Percentiles rank a stretch among this genome's conserved stretches.
phyloP scores from a whole-genome alignment of 1,139 yeast species.

The Nakaseomyces nivariensis region DNA sequence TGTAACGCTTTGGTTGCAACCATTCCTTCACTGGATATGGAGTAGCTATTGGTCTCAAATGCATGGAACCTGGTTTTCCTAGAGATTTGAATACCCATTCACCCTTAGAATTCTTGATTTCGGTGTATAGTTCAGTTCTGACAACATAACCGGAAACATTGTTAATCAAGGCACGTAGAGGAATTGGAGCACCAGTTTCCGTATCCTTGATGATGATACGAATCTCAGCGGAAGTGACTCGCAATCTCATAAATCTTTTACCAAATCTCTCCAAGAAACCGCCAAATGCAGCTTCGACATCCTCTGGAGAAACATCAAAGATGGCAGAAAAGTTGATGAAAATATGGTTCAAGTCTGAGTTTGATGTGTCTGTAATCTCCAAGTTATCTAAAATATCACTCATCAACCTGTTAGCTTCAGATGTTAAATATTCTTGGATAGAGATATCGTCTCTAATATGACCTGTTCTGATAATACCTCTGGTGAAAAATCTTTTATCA shows the following conservation, averaged over 20 bases:
- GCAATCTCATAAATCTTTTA: constrained; percentile 89
- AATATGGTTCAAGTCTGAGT: constrained; percentile 92
- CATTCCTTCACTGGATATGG: constrained; percentile 98
- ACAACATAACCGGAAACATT: constrained; percentile 97
- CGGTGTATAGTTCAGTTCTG: constrained; percentile 88
- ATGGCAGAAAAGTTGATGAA: constrained; percentile 94
- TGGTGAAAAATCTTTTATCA: constrained; percentile 90
- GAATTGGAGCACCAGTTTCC: constrained; percentile 78
- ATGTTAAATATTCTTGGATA: constrained; percentile 84
- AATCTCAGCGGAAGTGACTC: constrained; percentile 95
- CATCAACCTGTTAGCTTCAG: constrained; percentile 94
- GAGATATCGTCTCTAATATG: constrained; percentile 86
- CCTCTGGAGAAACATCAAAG: constrained; percentile 86
- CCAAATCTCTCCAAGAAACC: constrained; percentile 97
- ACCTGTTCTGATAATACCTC: constrained; percentile 96
- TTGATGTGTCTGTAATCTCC: constrained; percentile 88
- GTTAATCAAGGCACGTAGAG: constrained; percentile 90
- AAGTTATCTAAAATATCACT: constrained; percentile 89
- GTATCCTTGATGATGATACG: constrained; percentile 93
- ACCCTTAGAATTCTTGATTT: constrained; percentile 80
- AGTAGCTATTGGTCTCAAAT: constrained; percentile 85
- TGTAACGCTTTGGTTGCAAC: constrained; percentile 95
- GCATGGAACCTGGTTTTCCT: constrained; percentile 95
- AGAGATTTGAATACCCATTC: constrained; percentile 96
- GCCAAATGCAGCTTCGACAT: constrained; percentile 95